These are phyloP conservation scores for Phallus indusiatus DNA, from an alignment of 768 basidiomycete genomes.

Conservation along the genomic window DNA sequence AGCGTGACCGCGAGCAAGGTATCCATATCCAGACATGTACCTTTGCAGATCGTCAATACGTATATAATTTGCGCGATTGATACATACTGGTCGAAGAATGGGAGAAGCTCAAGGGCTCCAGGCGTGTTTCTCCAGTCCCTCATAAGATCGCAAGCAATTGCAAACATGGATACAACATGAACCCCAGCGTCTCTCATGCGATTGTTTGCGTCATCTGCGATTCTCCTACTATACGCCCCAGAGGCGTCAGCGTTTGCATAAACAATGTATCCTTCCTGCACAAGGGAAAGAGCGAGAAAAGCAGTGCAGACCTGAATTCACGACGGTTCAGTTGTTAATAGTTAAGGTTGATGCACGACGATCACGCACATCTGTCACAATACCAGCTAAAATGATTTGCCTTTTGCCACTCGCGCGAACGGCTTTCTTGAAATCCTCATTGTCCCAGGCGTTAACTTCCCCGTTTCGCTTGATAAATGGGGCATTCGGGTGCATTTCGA, in stretches of 20 bases:
- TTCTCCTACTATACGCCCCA: slow-evolving; percentile 30
- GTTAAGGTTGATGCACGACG: background rate
- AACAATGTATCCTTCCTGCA: slow-evolving; percentile 37
- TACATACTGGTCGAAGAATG: slow-evolving; percentile 34
- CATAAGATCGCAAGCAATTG: slow-evolving; percentile 37
- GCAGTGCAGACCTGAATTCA: slow-evolving; percentile 34
- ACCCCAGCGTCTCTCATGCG: slow-evolving; percentile 41
- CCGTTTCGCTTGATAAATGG: slow-evolving; percentile 37
- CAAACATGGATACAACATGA: slow-evolving; percentile 35
- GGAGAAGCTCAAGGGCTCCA: slow-evolving; percentile 32
- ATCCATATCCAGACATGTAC: slow-evolving; percentile 25
- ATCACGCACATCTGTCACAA: slow-evolving; percentile 37
- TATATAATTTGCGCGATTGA: slow-evolving; percentile 11
- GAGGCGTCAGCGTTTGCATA: slow-evolving; percentile 40
- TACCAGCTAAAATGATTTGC: slow-evolving; percentile 41
- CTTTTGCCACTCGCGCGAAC: slow-evolving; percentile 40
- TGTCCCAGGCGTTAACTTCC: slow-evolving; percentile 46
- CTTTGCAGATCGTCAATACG: slow-evolving; percentile 10
- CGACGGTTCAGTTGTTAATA: background rate
- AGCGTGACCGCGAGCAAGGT: slow-evolving; percentile 23
- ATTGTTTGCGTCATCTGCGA: slow-evolving; percentile 36
- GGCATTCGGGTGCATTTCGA: slow-evolving; percentile 35
- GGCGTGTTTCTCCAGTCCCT: slow-evolving; percentile 42
- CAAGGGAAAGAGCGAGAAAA: slow-evolving; percentile 38
- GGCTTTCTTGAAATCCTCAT: slow-evolving; percentile 35